phyloP scores from a whole-genome alignment of 202 grass and related monocot genomes.

The Setaria italica region DNA sequence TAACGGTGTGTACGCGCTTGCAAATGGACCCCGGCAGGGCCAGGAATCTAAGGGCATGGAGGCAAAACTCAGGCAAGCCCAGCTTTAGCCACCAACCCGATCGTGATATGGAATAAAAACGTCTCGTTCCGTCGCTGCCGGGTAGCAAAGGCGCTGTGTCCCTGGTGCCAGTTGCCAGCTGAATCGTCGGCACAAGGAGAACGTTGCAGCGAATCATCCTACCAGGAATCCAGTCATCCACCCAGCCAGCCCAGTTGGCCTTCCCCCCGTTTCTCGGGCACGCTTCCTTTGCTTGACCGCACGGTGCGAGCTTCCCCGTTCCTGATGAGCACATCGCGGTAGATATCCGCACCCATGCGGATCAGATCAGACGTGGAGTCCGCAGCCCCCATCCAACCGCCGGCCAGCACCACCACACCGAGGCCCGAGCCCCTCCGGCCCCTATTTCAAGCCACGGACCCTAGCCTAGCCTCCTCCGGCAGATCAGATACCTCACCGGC shows the following conservation, averaged over 20 bases:
- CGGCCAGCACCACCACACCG: background rate
- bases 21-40: background rate
- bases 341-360: constrained; percentile 30
- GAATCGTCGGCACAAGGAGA: background rate
- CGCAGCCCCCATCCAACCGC: background rate
- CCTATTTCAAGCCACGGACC: constrained; percentile 30
- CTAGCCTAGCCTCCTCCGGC: too few relatives aligned
- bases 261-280: constrained; percentile 18
- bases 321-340: background rate
- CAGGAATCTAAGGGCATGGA: constrained; percentile 12
- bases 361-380: constrained; percentile 42
- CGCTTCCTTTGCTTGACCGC: background rate
- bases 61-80: too few relatives aligned
- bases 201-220: background rate
- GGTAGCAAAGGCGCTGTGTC: background rate
- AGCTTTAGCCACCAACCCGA: background rate
- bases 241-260: background rate
- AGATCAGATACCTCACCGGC: background rate
- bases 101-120: background rate
- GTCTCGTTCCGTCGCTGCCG: background rate
- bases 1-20: background rate
- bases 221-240: background rate
- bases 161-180: background rate
- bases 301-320: background rate
- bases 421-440: background rate